Percentiles rank a stretch among this genome's conserved stretches.
Evolutionary conservation across 805 yeast species (phyloP).

Genomic region (Yarrowia phangngaensis): DNA sequence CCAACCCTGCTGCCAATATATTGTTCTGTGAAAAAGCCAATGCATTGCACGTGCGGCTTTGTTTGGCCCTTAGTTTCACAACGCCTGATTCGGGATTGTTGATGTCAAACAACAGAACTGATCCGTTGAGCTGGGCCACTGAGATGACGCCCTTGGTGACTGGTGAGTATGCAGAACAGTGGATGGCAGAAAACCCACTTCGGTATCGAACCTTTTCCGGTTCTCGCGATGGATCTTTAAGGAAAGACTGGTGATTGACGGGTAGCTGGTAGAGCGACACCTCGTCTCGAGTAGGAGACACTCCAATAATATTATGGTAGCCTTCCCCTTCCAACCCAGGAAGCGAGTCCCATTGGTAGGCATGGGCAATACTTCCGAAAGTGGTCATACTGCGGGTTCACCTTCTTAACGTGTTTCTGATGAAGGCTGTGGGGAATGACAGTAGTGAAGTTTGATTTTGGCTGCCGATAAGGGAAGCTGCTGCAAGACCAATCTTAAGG

Average conservation of each 20-base stretch:
- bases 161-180: conserved; percentile 61
- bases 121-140: conserved; percentile 72
- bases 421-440: too few species aligned
- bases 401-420: too few species aligned
- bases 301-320: conserved; percentile 59
- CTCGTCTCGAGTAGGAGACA: conserved; percentile 78
- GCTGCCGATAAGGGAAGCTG: too few species aligned
- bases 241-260: conserved; percentile 24
- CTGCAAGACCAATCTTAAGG: too few species aligned
- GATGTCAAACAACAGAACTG: conserved; percentile 59
- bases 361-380: conserved; percentile 60
- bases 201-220: conserved; percentile 27
- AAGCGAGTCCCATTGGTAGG: conserved; percentile 52
- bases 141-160: conserved; percentile 47
- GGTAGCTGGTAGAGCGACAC: conserved; percentile 49
- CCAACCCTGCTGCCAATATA: conserved; percentile 72
- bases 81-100: conserved; percentile 38
- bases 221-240: background rate
- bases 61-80: conserved; percentile 54
- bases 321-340: conserved; percentile 40
- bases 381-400: too few species aligned
- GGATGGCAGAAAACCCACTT: conserved; percentile 63
- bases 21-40: conserved; percentile 64
- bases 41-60: conserved; percentile 70
- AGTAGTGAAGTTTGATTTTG: too few species aligned